Evolutionary conservation across 2,329 filamentous ascomycete species (phyloP).

Genomic region (Fusarium sp.): DNA sequence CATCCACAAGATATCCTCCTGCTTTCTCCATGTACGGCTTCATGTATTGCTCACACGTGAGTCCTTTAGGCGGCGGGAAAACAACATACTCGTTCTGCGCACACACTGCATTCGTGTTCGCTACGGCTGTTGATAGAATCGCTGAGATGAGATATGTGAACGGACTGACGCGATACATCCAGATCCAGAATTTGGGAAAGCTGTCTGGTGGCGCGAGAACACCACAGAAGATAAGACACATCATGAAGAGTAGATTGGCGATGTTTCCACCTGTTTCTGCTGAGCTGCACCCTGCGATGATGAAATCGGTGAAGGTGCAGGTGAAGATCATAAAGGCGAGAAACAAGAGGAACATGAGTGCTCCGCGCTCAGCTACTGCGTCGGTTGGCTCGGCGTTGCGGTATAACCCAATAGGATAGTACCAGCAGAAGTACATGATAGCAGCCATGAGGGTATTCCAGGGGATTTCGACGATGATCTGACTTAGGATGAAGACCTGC

Average conservation of each 20-base stretch:
- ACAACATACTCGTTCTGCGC: conserved; percentile 75
- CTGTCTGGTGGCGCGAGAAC: conserved; percentile 57
- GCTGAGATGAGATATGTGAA: conserved; percentile 85
- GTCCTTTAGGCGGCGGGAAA: conserved; percentile 72
- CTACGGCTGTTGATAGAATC: conserved; percentile 77
- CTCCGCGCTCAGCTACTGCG: conserved; percentile 68
- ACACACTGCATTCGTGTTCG: conserved; percentile 75
- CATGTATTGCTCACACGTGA: conserved; percentile 73
- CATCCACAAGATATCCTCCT: conserved; percentile 69
- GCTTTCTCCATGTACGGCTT: conserved; percentile 59
- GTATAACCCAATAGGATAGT: conserved; percentile 77
- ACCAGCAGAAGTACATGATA: conserved; percentile 76
- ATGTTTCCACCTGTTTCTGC: conserved; percentile 77
- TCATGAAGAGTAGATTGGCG: conserved; percentile 73
- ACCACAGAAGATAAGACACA: conserved; percentile 63
- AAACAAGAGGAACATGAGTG: conserved; percentile 74
- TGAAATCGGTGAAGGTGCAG: conserved; percentile 74
- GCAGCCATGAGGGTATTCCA: conserved; percentile 76
- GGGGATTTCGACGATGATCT: conserved; percentile 77
- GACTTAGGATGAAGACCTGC: conserved; percentile 74
- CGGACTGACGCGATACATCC: conserved; percentile 77
- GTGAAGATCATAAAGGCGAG: conserved; percentile 75
- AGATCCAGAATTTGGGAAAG: conserved; percentile 65
- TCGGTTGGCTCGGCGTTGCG: conserved; percentile 66
- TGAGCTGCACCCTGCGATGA: conserved; percentile 74